Percentiles rank a stretch among this genome's conserved stretches.
phyloP scores from a whole-genome alignment of 805 yeast genomes.

The Wickerhamiella slavikovae region DNA sequence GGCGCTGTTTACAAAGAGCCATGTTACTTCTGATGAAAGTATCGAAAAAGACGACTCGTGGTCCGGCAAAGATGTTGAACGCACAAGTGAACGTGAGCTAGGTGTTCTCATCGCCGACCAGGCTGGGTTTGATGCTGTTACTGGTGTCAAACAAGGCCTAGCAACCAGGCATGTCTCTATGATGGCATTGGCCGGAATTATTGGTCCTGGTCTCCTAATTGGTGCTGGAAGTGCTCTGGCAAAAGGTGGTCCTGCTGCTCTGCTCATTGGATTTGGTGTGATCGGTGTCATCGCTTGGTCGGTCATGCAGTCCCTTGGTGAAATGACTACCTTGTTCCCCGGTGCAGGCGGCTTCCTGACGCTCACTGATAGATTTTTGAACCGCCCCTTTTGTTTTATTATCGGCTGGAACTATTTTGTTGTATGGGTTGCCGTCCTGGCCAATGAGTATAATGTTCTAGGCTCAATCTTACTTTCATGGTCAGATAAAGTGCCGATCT shows the following conservation, averaged over 20 bases:
- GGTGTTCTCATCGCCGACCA: too few species aligned
- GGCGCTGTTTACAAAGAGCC: too few species aligned
- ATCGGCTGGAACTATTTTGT: slow-evolving; percentile 28
- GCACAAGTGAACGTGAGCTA: too few species aligned
- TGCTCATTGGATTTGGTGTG: slow-evolving; percentile 27
- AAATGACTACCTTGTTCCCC: slow-evolving; percentile 33
- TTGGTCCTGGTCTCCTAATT: slow-evolving; percentile 68
- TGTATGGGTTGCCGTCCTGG: slow-evolving; percentile 28
- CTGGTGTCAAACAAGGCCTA: slow-evolving; percentile 23
- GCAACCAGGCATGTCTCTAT: slow-evolving; percentile 51
- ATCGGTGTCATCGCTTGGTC: slow-evolving; percentile 32
- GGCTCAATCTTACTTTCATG: slow-evolving; percentile 25
- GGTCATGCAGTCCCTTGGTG: slow-evolving; percentile 35
- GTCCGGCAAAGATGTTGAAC: too few species aligned
- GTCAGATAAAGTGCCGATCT: slow-evolving; percentile 26
- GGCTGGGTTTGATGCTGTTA: slow-evolving; percentile 11
- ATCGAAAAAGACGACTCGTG: too few species aligned
- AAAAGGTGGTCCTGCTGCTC: slow-evolving; percentile 30
- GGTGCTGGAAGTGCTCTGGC: slow-evolving; percentile 31
- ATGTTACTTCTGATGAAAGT: too few species aligned
- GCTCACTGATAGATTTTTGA: slow-evolving; percentile 26
- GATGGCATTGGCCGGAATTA: slow-evolving; percentile 71
- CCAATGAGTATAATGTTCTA: slow-evolving; percentile 29
- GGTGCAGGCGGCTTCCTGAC: slow-evolving; percentile 32
- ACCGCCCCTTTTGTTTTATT: slow-evolving; percentile 29